Conservation (phyloP, 139 green algal species). For the Medakamo hakoo region DNA sequence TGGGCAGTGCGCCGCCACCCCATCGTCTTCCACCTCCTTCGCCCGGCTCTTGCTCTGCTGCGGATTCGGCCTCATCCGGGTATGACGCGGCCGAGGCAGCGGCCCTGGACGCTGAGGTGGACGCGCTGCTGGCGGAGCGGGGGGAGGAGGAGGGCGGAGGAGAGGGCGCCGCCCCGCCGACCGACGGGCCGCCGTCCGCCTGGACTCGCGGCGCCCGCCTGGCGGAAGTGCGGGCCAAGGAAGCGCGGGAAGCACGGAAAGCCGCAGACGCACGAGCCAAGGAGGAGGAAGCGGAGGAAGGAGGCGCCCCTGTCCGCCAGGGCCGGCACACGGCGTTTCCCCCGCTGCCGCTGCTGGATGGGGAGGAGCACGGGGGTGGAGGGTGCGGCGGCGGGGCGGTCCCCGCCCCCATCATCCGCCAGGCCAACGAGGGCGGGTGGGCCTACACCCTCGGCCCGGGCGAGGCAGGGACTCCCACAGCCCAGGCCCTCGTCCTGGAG, state of each 20-base stretch:
- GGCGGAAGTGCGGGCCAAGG: neutral
- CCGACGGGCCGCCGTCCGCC: neutral
- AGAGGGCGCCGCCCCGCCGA: no score
- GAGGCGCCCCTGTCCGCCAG: no score
- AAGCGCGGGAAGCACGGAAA: neutral
- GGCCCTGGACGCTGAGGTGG: neutral
- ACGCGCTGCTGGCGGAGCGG: neutral
- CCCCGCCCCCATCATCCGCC: neutral
- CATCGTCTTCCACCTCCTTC: no score
- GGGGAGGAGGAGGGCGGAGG: no score
- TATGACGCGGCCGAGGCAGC: neutral
- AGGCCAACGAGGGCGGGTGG: neutral
- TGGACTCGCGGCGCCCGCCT: neutral
- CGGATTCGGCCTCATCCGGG: neutral
- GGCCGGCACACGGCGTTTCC: neutral
- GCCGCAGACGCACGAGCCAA: neutral
- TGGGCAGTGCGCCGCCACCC: no score
- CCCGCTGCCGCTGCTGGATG: neutral
- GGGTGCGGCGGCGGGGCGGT: neutral
- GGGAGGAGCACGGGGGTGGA: no score
- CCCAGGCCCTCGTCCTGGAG: neutral
- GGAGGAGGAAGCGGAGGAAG: neutral
- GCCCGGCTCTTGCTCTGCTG: no score
- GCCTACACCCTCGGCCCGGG: neutral
- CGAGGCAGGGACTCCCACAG: neutral